Evolutionary conservation across 2,329 filamentous ascomycete species (phyloP).

Genomic region (Falciphora oryzae): DNA sequence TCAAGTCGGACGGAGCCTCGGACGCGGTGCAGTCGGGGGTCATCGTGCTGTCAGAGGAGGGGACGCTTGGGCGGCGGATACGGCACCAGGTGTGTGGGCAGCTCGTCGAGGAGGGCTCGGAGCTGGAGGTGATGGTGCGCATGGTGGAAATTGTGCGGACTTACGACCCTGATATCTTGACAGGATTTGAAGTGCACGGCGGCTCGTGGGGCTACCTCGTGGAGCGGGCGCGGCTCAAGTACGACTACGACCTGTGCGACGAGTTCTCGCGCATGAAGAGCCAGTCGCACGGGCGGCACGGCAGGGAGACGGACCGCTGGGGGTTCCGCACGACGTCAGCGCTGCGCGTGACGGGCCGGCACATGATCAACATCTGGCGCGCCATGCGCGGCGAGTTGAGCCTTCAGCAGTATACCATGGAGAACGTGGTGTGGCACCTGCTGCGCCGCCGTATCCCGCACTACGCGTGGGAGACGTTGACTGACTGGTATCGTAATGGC

Average conservation of each 20-base stretch:
- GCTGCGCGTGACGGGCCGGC: conserved; percentile 85
- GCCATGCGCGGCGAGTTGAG: conserved; percentile 93
- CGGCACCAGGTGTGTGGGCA: conserved; percentile 52
- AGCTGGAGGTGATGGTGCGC: conserved; percentile 79
- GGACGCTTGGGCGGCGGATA: conserved; percentile 53
- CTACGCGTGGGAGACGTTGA: conserved; percentile 73
- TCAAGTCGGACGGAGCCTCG: conserved; percentile 64
- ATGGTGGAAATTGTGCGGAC: conserved; percentile 80
- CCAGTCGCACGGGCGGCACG: conserved; percentile 75
- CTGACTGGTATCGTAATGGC: conserved; percentile 70
- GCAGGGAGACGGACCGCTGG: conserved; percentile 84
- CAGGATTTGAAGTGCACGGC: conserved; percentile 91
- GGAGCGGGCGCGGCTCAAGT: conserved; percentile 78
- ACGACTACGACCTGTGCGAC: conserved; percentile 85
- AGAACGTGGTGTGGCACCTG: conserved; percentile 90
- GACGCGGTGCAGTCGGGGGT: conserved; percentile 60
- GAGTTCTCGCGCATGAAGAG: conserved; percentile 86
- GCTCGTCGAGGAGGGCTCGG: conserved; percentile 68
- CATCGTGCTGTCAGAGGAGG: conserved; percentile 62
- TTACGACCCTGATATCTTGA: conserved; percentile 86
- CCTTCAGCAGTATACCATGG: conserved; percentile 89
- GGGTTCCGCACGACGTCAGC: conserved; percentile 91
- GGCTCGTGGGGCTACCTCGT: conserved; percentile 94
- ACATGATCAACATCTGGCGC: conserved; percentile 96
- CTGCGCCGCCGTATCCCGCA: conserved; percentile 84